Evolutionary conservation across 176 grass and related monocot genomes (phyloP).

Genomic region (Tillandsia leiboldiana): DNA sequence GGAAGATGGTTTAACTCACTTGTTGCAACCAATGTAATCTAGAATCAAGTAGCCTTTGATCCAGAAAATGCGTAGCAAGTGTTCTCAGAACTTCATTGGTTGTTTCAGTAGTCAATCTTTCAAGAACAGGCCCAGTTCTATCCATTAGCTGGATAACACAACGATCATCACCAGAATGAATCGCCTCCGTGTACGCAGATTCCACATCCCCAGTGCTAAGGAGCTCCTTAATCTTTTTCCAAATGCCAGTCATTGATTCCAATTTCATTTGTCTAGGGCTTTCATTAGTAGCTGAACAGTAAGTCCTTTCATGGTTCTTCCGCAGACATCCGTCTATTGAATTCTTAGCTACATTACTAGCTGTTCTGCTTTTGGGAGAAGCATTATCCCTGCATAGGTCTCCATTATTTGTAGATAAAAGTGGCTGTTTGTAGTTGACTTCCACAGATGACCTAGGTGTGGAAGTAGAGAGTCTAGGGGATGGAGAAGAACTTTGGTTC

Average conservation of each 20-base stretch:
- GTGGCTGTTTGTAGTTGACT: conserved; percentile 10
- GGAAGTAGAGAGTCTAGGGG: conserved; percentile 11
- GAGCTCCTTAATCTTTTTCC: conserved; percentile 28
- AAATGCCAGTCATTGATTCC: conserved; percentile 21
- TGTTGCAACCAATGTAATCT: conserved; percentile 83
- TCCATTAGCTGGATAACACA: conserved; percentile 75
- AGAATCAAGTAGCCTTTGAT: conserved; percentile 46
- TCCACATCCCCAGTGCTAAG: conserved; percentile 43
- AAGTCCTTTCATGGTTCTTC: conserved; percentile 8
- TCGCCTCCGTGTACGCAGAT: conserved; percentile 56
- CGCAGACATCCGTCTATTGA: too few species aligned
- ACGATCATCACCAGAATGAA: conserved; percentile 44
- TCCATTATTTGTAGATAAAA: conserved; percentile 8
- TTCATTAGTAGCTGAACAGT: conserved; percentile 25
- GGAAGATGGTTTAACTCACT: conserved; percentile 19
- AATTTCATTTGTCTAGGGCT: conserved; percentile 16
- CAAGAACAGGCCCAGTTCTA: conserved; percentile 79
- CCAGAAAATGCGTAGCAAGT: conserved; percentile 39
- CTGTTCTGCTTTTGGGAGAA: conserved; percentile 11
- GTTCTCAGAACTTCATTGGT: conserved; percentile 50
- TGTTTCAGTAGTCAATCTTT: conserved; percentile 62
- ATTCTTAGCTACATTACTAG: not conserved
- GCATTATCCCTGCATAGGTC: conserved; percentile 6
- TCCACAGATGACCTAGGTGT: conserved; percentile 9
- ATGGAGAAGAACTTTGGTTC: conserved; percentile 13